A percentile compares a stretch with the other conserved stretches of the same genome.
Conservation (phyloP, 768 basidiomycete genomes). For the Polyporus arcularius region DNA sequence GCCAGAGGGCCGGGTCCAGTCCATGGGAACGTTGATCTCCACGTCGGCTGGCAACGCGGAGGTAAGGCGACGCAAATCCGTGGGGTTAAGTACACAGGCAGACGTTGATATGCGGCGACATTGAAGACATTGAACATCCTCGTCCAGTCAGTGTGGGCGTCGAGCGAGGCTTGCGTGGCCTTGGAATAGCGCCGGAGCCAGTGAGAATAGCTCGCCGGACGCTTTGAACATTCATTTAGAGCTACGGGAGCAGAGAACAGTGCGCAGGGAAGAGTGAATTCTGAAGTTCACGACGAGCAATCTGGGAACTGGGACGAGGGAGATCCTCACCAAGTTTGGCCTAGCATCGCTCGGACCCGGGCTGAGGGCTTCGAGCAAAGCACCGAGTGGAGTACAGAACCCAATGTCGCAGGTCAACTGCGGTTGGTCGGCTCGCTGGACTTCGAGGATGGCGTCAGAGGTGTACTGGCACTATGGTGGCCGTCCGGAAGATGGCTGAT, state of each 20-base stretch:
- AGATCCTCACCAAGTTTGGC: background rate
- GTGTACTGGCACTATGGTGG: too few species aligned
- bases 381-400: too few species aligned
- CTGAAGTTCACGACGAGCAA: background rate
- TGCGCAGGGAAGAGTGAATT: background rate
- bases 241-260: background rate
- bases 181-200: too few species aligned
- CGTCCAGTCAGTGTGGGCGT: too few species aligned
- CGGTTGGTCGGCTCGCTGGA: background rate
- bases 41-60: background rate
- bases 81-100: background rate
- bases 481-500: too few species aligned
- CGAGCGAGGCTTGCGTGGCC: too few species aligned
- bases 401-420: background rate
- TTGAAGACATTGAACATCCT: too few species aligned
- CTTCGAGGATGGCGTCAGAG: too few species aligned
- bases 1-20: slow-evolving; percentile 2
- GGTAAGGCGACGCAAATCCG: background rate
- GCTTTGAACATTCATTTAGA: background rate
- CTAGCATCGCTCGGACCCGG: background rate
- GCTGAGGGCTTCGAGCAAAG: background rate
- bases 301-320: background rate
- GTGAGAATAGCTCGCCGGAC: too few species aligned
- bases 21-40: slow-evolving; percentile 6
- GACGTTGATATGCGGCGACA: background rate